Percentiles rank a stretch among this genome's conserved stretches.
Evolutionary conservation across 2,329 filamentous ascomycete species (phyloP).

Genomic region (Emmonsiellopsis sp.): DNA sequence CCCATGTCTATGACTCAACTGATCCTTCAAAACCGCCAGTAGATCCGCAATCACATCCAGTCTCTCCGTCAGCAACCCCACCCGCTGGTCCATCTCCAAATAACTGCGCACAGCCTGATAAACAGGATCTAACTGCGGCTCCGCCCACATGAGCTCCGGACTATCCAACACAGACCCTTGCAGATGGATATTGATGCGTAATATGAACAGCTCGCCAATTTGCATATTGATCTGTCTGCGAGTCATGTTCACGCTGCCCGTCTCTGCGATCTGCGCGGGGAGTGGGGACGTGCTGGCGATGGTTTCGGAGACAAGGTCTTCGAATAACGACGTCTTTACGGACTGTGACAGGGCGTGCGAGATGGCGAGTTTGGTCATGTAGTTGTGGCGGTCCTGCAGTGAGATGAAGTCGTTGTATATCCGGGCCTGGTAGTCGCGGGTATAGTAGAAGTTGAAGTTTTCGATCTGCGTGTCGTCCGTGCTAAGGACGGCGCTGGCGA

Average conservation of each 20-base stretch:
- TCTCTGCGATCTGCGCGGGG: slow-evolving; percentile 82
- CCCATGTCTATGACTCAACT: slow-evolving; percentile 85
- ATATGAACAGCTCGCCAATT: slow-evolving; percentile 94
- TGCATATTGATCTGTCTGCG: slow-evolving; percentile 97
- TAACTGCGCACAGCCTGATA: slow-evolving; percentile 94
- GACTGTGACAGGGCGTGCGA: slow-evolving; percentile 92
- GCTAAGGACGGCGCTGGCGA: slow-evolving; percentile 81
- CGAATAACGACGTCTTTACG: slow-evolving; percentile 95
- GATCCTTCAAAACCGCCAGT: slow-evolving; percentile 87
- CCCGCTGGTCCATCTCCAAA: slow-evolving; percentile 95
- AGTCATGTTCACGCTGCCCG: slow-evolving; percentile 82
- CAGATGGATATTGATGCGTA: slow-evolving; percentile 95
- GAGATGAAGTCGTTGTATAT: slow-evolving; percentile 99
- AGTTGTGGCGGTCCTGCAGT: slow-evolving; percentile 83
- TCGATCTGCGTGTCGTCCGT: slow-evolving; percentile 89
- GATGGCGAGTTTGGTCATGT: slow-evolving; percentile 97
- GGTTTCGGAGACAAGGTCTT: slow-evolving; percentile 87
- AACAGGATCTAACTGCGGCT: slow-evolving; percentile 91
- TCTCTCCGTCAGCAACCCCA: slow-evolving; percentile 78
- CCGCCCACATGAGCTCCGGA: slow-evolving; percentile 96
- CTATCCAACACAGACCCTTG: slow-evolving; percentile 95
- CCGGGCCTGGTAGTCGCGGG: slow-evolving; percentile 89
- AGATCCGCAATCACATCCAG: slow-evolving; percentile 90
- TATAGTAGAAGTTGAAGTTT: slow-evolving; percentile 99
- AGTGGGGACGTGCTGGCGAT: slow-evolving; percentile 91